A percentile compares a stretch with the other conserved stretches of the same genome.
These are phyloP conservation scores for Pythium chondricola DNA, from an alignment of 352 stramenopile species.

Conservation along the genomic window DNA sequence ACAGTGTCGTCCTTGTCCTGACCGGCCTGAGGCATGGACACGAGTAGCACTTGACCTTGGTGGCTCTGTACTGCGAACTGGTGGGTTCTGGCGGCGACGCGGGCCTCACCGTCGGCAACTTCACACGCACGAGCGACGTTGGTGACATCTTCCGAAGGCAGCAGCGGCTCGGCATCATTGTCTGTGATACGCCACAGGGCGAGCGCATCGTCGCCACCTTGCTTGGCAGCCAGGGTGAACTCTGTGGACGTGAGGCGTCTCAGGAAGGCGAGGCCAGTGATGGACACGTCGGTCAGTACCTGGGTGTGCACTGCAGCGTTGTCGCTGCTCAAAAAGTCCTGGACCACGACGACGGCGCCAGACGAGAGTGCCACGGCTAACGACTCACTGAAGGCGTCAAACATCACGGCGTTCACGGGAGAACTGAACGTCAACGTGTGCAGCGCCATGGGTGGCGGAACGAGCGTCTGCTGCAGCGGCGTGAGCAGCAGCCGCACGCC, in stretches of 20 bases:
- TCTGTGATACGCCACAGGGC: slow-evolving; percentile 2
- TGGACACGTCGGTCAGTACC: slow-evolving; percentile 1
- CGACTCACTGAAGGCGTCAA: slow-evolving; percentile 36
- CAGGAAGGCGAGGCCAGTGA: slow-evolving; percentile 8
- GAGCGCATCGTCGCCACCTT: slow-evolving; percentile 4
- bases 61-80: slow-evolving; percentile 28
- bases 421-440: slow-evolving; percentile 30
- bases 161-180: slow-evolving; percentile 1
- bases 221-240: slow-evolving; percentile 5
- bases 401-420: slow-evolving; percentile 46
- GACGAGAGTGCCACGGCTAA: slow-evolving; percentile 36
- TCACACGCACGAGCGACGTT: slow-evolving; percentile 10
- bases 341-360: slow-evolving; percentile 33
- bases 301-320: background rate
- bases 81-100: background rate
- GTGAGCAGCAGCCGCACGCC: slow-evolving; percentile 57
- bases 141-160: slow-evolving; percentile 6
- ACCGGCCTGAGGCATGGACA: background rate
- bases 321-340: slow-evolving; percentile 27
- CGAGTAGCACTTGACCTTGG: slow-evolving; percentile 21
- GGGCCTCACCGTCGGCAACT: background rate
- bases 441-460: slow-evolving; percentile 62
- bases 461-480: slow-evolving; percentile 50
- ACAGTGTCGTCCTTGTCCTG: slow-evolving; percentile 2
- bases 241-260: background rate